Evolutionary conservation across 2,329 filamentous ascomycete genomes (phyloP).

Genomic region (Aspergillus unguis): DNA sequence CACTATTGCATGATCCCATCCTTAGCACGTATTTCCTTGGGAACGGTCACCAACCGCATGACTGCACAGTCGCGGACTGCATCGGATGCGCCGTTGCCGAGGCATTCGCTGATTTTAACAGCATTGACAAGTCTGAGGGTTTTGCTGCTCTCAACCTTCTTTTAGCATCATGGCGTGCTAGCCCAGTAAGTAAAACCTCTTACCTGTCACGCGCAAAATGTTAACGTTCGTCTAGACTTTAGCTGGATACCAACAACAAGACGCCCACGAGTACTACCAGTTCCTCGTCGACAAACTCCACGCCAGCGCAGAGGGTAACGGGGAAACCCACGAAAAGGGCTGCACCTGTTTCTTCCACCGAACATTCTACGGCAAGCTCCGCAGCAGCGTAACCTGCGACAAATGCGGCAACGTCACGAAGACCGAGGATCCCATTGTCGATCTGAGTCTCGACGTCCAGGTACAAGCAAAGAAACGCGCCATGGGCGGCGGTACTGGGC

Average conservation of each 20-base stretch:
- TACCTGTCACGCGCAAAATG: background rate
- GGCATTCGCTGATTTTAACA: constrained; percentile 62
- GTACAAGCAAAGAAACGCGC: constrained; percentile 58
- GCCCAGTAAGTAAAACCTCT: constrained; percentile 54
- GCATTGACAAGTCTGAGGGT: constrained; percentile 68
- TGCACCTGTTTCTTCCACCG: constrained; percentile 93
- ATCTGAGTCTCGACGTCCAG: constrained; percentile 84
- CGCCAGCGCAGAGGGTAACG: constrained; percentile 68
- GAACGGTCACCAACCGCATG: constrained; percentile 77
- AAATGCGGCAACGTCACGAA: constrained; percentile 79
- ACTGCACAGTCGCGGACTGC: constrained; percentile 61
- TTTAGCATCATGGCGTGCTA: constrained; percentile 83
- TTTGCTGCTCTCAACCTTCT: constrained; percentile 89
- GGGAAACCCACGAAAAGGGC: constrained; percentile 51
- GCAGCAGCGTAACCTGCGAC: constrained; percentile 86
- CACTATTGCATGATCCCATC: constrained; percentile 87
- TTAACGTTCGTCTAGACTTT: constrained; percentile 52
- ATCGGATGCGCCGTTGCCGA: constrained; percentile 61
- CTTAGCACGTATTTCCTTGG: constrained; percentile 88
- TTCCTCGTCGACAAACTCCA: constrained; percentile 92
- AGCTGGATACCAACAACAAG: constrained; percentile 90
- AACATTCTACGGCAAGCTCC: constrained; percentile 88
- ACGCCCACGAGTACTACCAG: constrained; percentile 96
- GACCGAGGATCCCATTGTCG: constrained; percentile 83
- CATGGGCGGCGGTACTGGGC: constrained; percentile 37